These are phyloP conservation scores for Fusarium palustre DNA, from an alignment of 2,329 filamentous ascomycete genomes.

Conservation along the genomic window DNA sequence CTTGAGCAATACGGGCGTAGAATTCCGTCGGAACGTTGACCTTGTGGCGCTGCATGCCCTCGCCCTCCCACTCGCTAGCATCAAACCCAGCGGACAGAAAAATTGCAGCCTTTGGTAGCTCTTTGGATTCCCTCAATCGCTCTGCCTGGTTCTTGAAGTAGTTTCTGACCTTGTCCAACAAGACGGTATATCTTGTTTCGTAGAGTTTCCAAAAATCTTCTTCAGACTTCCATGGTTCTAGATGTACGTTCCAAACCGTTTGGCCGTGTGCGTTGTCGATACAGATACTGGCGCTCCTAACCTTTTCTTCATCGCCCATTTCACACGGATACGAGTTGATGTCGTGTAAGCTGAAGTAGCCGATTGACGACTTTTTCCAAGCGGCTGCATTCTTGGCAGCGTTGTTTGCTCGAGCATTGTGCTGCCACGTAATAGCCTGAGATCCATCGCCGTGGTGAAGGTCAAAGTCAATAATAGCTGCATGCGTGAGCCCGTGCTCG, in stretches of 20 bases:
- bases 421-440: slow-evolving; percentile 91
- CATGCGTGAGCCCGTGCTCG: slow-evolving; percentile 88
- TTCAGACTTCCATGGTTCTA: slow-evolving; percentile 86
- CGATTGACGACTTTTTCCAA: slow-evolving; percentile 88
- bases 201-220: slow-evolving; percentile 92
- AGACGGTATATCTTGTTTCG: slow-evolving; percentile 77
- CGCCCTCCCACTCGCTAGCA: slow-evolving; percentile 92
- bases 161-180: slow-evolving; percentile 83
- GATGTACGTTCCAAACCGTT: slow-evolving; percentile 94
- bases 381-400: slow-evolving; percentile 76
- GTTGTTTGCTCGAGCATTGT: slow-evolving; percentile 76
- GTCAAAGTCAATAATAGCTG: slow-evolving; percentile 93
- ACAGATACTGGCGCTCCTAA: slow-evolving; percentile 92
- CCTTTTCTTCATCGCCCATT: slow-evolving; percentile 90
- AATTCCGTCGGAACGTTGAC: slow-evolving; percentile 98
- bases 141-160: slow-evolving; percentile 82
- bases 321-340: slow-evolving; percentile 99
- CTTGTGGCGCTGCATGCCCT: slow-evolving; percentile 93
- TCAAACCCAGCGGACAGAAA: slow-evolving; percentile 98
- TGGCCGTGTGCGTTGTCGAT: slow-evolving; percentile 95
- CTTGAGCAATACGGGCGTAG: slow-evolving; percentile 89
- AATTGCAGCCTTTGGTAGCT: slow-evolving; percentile 82
- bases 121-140: slow-evolving; percentile 68
- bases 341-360: slow-evolving; percentile 96
- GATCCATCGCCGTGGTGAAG: slow-evolving; percentile 96